Base-by-base conservation (phyloP, 179 eudicot species). In the Beta macrorhiza region DNA sequence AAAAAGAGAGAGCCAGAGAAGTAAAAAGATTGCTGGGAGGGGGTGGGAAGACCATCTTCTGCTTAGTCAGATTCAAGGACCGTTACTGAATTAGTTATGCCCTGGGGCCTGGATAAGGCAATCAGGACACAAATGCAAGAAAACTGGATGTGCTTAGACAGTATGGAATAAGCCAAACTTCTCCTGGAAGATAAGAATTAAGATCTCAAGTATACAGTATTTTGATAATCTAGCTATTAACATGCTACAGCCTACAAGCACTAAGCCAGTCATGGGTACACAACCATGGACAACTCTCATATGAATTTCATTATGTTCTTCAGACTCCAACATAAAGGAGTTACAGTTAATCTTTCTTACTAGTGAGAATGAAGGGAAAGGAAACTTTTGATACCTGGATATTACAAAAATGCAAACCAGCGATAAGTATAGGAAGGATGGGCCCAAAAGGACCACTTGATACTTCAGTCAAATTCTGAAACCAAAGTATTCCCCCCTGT, bases 401-500 rank as follows among this genome's bases (percentile, higher is more conserved):
- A 81, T 91, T 92, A 76, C 84, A 83, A 71, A 89, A 91, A 89
- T 96, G 97, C 89, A 96, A 89, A 57, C 92, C 83, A 81, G 92
- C 99, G 82, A 94, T 83, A 52, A 91, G 80, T 5, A 90, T 58
- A 25, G 99, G 99, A 74, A 94, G 83, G 78, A 92, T 79, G 81
- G 85, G 82, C 67, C 98, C 98, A 78, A 83, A 77, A 81, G 80
- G 83, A 78, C 99, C 98, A 82, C 72, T 89, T 55, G 98, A 87
- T 76, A 81, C 80, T 80, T 89, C 94, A 77, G 92, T 90, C 93
- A 96, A 85, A 85, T 96, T 89, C 83, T 89, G 92, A 84, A 94
- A 94, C 99, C 99, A 96, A 47, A 96, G 80, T 75, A 81, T 75
- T 78, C 99, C 99, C 42, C 98, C 99, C 99, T 96, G 90, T 80